Percentiles rank a stretch among this genome's conserved stretches.
phyloP scores from a whole-genome alignment of 1,284 basidiomycete species.

The Phlebopus sp. region DNA sequence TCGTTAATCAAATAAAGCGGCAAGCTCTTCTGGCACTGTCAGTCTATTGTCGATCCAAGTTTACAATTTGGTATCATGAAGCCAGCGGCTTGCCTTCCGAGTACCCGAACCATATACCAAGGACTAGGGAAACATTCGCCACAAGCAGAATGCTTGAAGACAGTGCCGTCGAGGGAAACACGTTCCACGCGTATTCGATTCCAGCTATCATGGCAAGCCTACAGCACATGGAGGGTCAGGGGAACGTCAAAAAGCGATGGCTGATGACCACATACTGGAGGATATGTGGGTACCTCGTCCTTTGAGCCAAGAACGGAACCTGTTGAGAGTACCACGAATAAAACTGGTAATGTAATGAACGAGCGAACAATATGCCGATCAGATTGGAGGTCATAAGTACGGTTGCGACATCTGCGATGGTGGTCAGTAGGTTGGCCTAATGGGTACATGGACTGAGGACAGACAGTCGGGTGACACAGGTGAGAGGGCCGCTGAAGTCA shows the following conservation, averaged over 20 bases:
- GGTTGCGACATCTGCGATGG: slow-evolving; percentile 66
- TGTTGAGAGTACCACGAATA: slow-evolving; percentile 98
- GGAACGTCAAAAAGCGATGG: neutral
- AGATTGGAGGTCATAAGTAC: slow-evolving; percentile 90
- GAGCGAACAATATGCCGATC: slow-evolving; percentile 87
- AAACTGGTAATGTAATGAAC: slow-evolving; percentile 99
- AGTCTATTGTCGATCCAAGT: neutral
- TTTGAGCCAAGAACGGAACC: slow-evolving; percentile 82
- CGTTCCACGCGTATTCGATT: slow-evolving; percentile 88
- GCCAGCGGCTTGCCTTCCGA: slow-evolving; percentile 34
- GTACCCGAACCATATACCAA: slow-evolving; percentile 63
- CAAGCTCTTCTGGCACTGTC: neutral
- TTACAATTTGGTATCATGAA: neutral
- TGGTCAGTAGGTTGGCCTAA: slow-evolving; percentile 9
- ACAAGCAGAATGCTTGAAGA: slow-evolving; percentile 66
- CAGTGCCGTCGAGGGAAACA: slow-evolving; percentile 74
- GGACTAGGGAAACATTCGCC: slow-evolving; percentile 58
- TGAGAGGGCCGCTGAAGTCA: slow-evolving; percentile 42
- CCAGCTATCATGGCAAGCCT: slow-evolving; percentile 62
- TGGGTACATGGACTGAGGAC: slow-evolving; percentile 21
- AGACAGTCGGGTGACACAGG: slow-evolving; percentile 60
- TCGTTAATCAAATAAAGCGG: too few species aligned
- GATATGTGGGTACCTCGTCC: slow-evolving; percentile 59
- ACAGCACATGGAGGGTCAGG: slow-evolving; percentile 3
- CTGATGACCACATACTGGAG: slow-evolving; percentile 53